Evolutionary conservation across 768 basidiomycete species (phyloP), one percentile per base, ranked within the genome.

Genomic region (Gloeopeniophorella convolvens): DNA sequence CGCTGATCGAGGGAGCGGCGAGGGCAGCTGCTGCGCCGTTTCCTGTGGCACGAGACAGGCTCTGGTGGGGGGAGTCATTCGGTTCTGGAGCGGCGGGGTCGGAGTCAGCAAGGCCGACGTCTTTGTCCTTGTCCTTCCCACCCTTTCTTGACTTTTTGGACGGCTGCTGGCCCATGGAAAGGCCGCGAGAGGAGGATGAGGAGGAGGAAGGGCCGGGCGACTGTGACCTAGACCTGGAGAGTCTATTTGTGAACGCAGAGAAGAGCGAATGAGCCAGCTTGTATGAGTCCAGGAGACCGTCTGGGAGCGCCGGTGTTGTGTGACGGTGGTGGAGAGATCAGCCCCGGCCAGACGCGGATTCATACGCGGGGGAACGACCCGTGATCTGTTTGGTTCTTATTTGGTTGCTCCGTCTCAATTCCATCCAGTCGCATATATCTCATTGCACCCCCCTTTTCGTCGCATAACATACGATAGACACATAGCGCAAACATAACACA

Each of bases 231-330:
- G 80, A 78, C 76, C 78, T 83, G 59, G 81, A 77, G 50, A 85
- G 73, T 67, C 83, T 75, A 54, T 80, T 81, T 54, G 84, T 75
- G 56, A 89, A 77, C 35, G 80, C 84, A 63, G 86, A 83, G 64
- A 89, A 73, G 41, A 89, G 76, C 63, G 85, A 83, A 40, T 85
- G 85, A 71, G 87, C 87, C 87, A 89, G 85, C 66, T 76, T 87
- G 72, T 51, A 60, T 18, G 23, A 27, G 45, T 13, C 30, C 20
- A 52, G 36, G 42, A 27, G 13, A 43, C 37, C 31, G 51, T 42
- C 45, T 27, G 23, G 32, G 37, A n/a, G 37, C n/a, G 44, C 33
- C n/a, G 42, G 20, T 34, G 45, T 52, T 42, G 48, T 27, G 50
- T 42, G 54, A 35, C 31, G 33, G 10, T 36, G 34, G 16, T 33